Conservation (phyloP, 352 stramenopile genomes). For the Sclerospora graminicola region DNA sequence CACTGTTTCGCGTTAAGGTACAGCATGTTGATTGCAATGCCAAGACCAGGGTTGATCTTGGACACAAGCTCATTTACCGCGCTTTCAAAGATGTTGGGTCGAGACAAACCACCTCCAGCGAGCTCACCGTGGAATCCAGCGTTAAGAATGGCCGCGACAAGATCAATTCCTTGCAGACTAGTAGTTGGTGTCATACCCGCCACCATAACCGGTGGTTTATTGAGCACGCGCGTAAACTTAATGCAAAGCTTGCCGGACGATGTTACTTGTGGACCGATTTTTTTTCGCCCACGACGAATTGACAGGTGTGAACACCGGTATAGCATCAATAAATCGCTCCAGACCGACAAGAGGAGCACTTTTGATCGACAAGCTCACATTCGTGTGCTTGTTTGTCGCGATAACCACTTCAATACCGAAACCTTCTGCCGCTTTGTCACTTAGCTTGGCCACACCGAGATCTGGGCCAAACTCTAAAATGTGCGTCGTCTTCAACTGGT, state of each 20-base stretch:
- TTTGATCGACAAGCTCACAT: constrained; percentile 11
- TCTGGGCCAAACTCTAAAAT: constrained; percentile 72
- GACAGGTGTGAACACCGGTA: background rate
- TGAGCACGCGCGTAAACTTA: constrained; percentile 61
- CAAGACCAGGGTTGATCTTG: constrained; percentile 63
- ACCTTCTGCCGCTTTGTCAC: constrained; percentile 28
- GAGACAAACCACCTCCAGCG: constrained; percentile 57
- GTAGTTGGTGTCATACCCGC: constrained; percentile 82
- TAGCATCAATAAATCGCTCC: constrained; percentile 29
- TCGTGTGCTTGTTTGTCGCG: constrained; percentile 30
- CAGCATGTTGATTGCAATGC: constrained; percentile 84
- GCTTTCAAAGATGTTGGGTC: constrained; percentile 59
- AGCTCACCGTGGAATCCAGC: constrained; percentile 76
- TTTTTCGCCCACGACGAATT: constrained; percentile 36
- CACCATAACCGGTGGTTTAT: constrained; percentile 73
- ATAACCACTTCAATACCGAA: constrained; percentile 47
- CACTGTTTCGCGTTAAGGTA: constrained; percentile 85
- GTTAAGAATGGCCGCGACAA: constrained; percentile 75
- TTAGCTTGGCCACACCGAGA: constrained; percentile 44
- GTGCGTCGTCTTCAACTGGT: constrained; percentile 39
- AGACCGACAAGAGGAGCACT: constrained; percentile 27
- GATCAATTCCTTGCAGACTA: constrained; percentile 65
- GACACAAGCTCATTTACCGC: constrained; percentile 51
- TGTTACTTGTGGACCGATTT: constrained; percentile 39
- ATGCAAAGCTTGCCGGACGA: constrained; percentile 46